These are phyloP conservation scores for Dictyostelium intermedium DNA, from an alignment of 78 protist species.

Conservation along the genomic window DNA sequence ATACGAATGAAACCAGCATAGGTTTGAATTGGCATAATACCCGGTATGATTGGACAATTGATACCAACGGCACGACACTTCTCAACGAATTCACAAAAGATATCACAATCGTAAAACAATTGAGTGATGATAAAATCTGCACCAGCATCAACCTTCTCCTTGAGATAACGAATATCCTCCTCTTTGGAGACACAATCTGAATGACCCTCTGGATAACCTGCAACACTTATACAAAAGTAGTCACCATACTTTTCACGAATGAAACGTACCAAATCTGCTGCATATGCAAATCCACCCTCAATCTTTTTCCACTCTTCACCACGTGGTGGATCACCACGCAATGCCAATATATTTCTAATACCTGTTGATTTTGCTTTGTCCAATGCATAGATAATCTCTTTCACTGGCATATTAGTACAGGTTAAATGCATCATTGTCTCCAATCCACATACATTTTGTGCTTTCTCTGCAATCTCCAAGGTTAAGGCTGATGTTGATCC, in stretches of 20 bases:
- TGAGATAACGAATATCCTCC: slow-evolving; percentile 81
- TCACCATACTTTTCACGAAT: slow-evolving; percentile 93
- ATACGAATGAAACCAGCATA: slow-evolving; percentile 90
- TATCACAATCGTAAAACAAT: slow-evolving; percentile 92
- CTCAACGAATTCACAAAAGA: slow-evolving; percentile 69
- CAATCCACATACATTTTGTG: slow-evolving; percentile 80
- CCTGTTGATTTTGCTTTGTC: slow-evolving; percentile 81
- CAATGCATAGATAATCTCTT: slow-evolving; percentile 75
- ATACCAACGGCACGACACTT: slow-evolving; percentile 92
- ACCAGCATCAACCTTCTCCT: slow-evolving; percentile 96
- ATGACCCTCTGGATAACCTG: slow-evolving; percentile 97
- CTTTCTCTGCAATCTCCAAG: slow-evolving; percentile 62
- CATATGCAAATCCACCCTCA: slow-evolving; percentile 91
- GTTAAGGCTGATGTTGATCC: slow-evolving; percentile 76
- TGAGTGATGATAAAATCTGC: slow-evolving; percentile 97
- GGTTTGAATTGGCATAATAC: slow-evolving; percentile 96
- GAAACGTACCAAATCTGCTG: slow-evolving; percentile 92
- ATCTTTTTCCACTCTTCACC: slow-evolving; percentile 90
- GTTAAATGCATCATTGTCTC: slow-evolving; percentile 95
- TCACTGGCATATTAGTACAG: slow-evolving; percentile 88
- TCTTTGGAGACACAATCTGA: slow-evolving; percentile 75
- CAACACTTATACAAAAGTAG: slow-evolving; percentile 93
- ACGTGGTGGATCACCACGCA: slow-evolving; percentile 95
- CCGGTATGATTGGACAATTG: slow-evolving; percentile 97
- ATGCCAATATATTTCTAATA: slow-evolving; percentile 92